Evolutionary conservation across 2,329 filamentous ascomycete genomes (phyloP).

Genomic region (Penicillium sp.): DNA sequence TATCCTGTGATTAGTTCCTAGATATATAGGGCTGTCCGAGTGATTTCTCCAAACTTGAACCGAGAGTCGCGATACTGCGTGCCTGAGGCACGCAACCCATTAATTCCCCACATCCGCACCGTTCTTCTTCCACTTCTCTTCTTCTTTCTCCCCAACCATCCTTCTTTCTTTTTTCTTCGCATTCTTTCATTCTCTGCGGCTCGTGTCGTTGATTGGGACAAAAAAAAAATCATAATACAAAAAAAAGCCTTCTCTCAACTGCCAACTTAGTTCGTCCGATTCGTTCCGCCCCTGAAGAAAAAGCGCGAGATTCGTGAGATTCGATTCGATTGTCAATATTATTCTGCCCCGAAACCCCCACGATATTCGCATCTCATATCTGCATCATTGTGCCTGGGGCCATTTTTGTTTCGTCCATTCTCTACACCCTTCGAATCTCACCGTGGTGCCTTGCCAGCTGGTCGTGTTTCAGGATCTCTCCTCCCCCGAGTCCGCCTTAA

Average conservation of each 20-base stretch:
- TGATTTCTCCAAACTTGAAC: not conserved
- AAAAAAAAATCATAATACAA: constrained; percentile 10
- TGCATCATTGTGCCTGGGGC: not conserved
- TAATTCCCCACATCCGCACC: constrained; percentile 24
- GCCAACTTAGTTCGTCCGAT: constrained; percentile 25
- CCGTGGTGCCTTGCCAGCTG: constrained; percentile 9
- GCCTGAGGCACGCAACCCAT: constrained; percentile 13
- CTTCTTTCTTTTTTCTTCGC: constrained; percentile 25
- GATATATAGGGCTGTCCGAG: not conserved
- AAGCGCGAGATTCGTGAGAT: constrained; percentile 14
- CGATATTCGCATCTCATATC: constrained; percentile 1
- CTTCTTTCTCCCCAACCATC: constrained; percentile 12
- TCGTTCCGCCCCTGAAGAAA: constrained; percentile 27
- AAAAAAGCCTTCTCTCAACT: constrained; percentile 15
- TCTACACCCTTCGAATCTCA: not conserved
- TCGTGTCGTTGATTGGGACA: constrained; percentile 24
- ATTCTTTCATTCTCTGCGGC: constrained; percentile 33
- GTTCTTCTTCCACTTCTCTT: constrained; percentile 22
- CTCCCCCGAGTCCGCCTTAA: constrained; percentile 14
- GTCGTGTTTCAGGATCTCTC: constrained; percentile 13
- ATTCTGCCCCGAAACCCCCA: constrained; percentile 3
- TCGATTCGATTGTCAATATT: constrained; percentile 12
- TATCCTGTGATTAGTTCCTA: not conserved
- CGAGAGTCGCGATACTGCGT: not conserved
- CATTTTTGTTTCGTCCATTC: constrained; percentile 1